Percentiles rank a stretch among this genome's conserved stretches.
phyloP scores from a whole-genome alignment of 306 rosid species.

The Dalbergia oliveri region DNA sequence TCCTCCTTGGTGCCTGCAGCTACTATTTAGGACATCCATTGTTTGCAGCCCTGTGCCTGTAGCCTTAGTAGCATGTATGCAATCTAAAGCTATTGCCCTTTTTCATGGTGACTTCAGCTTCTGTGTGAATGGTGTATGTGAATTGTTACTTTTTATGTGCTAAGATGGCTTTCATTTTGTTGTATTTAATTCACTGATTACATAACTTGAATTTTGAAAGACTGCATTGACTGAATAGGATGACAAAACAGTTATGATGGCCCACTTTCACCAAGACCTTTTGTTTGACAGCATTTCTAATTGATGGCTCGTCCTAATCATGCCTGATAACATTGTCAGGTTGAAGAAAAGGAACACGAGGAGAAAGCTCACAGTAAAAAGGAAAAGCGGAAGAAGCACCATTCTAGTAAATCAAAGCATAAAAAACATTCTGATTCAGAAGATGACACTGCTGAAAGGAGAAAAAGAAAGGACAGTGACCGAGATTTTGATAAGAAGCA shows the following conservation, averaged over 20 bases:
- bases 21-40: background rate
- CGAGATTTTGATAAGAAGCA: slow-evolving; percentile 48
- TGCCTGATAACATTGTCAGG: slow-evolving; percentile 51
- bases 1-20: too few species aligned
- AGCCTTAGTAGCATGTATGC: background rate
- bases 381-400: slow-evolving; percentile 70
- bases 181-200: background rate
- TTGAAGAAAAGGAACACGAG: slow-evolving; percentile 57
- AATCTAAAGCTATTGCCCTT: background rate
- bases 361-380: slow-evolving; percentile 60
- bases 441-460: slow-evolving; percentile 55
- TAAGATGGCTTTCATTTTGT: background rate
- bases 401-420: slow-evolving; percentile 64
- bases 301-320: slow-evolving; percentile 8
- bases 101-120: background rate
- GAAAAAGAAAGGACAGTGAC: slow-evolving; percentile 50
- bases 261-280: slow-evolving; percentile 18
- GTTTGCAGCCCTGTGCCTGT: background rate
- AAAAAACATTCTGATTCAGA: slow-evolving; percentile 58
- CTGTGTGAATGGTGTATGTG: background rate
- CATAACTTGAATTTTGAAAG: background rate
- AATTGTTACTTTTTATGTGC: slow-evolving; percentile 3
- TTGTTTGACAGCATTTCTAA: slow-evolving; percentile 33
- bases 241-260: slow-evolving; percentile 25
- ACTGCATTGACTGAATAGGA: background rate